Evolutionary conservation across 768 basidiomycete genomes (phyloP).

Genomic region (Mycena kentingensis): DNA sequence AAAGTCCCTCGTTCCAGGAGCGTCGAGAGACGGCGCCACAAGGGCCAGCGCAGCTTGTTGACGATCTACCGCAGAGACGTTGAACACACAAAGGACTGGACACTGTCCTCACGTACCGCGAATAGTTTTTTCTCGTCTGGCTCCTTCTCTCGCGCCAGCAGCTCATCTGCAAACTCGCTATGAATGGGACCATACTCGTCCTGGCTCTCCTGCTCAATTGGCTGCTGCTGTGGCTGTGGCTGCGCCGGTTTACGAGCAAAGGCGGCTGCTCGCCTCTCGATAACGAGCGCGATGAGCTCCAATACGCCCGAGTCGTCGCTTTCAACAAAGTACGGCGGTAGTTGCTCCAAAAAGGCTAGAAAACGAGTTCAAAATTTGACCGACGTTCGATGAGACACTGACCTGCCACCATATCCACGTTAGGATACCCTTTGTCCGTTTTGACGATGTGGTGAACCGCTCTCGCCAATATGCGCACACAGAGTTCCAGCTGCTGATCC

Average conservation of each 20-base stretch:
- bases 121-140: conserved; percentile 52
- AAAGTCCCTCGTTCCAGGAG: background rate
- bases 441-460: conserved; percentile 11
- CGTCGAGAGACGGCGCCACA: conserved; percentile 45
- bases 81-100: conserved; percentile 1
- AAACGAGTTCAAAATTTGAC: too few relatives aligned
- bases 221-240: conserved; percentile 27
- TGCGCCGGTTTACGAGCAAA: conserved; percentile 49
- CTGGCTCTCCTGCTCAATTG: conserved; percentile 64
- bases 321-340: background rate
- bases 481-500: conserved; percentile 13
- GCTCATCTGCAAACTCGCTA: conserved; percentile 48
- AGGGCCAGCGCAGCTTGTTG: conserved; percentile 50
- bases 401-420: background rate
- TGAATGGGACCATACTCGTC: conserved; percentile 67
- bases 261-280: conserved; percentile 54
- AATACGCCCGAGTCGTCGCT: background rate
- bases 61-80: conserved; percentile 42
- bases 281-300: conserved; percentile 56
- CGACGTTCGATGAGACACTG: too few relatives aligned
- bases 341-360: background rate
- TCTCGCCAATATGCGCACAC: conserved; percentile 7
- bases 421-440: background rate
- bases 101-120: conserved; percentile 40
- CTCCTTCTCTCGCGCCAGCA: conserved; percentile 27